A percentile compares a stretch with the other conserved stretches of the same genome.
phyloP scores from a whole-genome alignment of 1,284 basidiomycete genomes.

The Mycosarcoma mackinlayi region DNA sequence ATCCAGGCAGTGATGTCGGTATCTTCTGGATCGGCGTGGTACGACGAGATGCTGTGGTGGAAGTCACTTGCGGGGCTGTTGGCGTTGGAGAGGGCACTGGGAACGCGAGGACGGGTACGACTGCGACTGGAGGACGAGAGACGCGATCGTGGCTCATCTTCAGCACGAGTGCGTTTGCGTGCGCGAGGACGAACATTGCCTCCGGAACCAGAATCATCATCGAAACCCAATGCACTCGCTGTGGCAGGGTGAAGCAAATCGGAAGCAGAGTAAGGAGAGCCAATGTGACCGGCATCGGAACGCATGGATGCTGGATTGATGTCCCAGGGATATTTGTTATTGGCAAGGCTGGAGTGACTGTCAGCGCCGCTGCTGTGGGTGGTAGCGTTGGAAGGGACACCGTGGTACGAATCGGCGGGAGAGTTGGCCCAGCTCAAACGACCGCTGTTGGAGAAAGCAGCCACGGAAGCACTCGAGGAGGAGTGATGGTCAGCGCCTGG shows the following conservation, averaged over 20 bases:
- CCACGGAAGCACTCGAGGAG: conserved; percentile 41
- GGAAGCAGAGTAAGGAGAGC: conserved; percentile 45
- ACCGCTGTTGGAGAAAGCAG: conserved; percentile 49
- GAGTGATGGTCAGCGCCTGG: conserved; percentile 47
- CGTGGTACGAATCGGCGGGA: conserved; percentile 49
- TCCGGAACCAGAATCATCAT: conserved; percentile 48
- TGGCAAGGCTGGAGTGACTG: conserved; percentile 38
- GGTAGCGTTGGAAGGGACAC: conserved; percentile 43
- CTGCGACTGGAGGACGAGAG: conserved; percentile 46
- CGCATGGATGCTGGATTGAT: conserved; percentile 29
- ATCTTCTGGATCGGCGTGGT: conserved; percentile 44
- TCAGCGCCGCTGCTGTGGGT: conserved; percentile 49
- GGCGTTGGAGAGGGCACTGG: conserved; percentile 35
- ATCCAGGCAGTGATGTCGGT: conserved; percentile 55
- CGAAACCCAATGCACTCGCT: conserved; percentile 35
- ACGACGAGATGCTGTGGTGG: conserved; percentile 45
- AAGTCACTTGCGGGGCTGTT: conserved; percentile 48
- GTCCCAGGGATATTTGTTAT: conserved; percentile 44
- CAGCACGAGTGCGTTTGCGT: conserved; percentile 41
- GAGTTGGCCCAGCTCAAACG: conserved; percentile 50
- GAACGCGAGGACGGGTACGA: conserved; percentile 36
- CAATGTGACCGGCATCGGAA: conserved; percentile 24
- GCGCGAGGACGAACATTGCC: conserved; percentile 47
- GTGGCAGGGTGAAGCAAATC: conserved; percentile 45
- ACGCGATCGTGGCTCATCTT: conserved; percentile 41